Evolutionary conservation across 164 flowering plant genomes (phyloP).

Genomic region (Vitis rupestris): DNA sequence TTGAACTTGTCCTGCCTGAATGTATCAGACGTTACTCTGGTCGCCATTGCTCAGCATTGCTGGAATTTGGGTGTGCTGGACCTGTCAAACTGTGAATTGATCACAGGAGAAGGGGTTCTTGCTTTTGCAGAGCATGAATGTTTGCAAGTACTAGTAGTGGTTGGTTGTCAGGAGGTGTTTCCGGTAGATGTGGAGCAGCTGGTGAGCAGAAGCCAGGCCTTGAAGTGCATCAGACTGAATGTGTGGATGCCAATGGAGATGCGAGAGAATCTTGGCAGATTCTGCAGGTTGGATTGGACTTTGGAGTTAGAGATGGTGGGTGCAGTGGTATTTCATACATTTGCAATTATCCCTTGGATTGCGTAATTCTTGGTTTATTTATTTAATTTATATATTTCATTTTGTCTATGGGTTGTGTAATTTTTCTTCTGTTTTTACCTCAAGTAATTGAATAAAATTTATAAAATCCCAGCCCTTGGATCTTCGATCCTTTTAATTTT

Average conservation of each 20-base stretch:
- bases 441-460: no score
- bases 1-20: conserved; percentile 16
- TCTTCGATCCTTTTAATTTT: no score
- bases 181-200: not conserved
- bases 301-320: conserved; percentile 5
- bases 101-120: conserved; percentile 10
- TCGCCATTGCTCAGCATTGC: conserved; percentile 11
- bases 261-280: not conserved
- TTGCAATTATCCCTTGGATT: no score
- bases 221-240: conserved; percentile 7
- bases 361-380: no score
- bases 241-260: conserved; percentile 1
- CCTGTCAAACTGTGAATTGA: conserved; percentile 13
- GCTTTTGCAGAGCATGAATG: conserved; percentile 5
- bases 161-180: conserved; percentile 8
- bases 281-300: not conserved
- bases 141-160: conserved; percentile 7
- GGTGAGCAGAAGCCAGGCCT: conserved; percentile 1
- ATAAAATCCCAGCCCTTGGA: no score
- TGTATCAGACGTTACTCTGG: conserved; percentile 3
- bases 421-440: no score
- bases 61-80: not conserved
- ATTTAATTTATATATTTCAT: no score
- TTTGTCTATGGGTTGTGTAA: no score
- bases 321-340: not conserved